phyloP scores from a whole-genome alignment of 495 filamentous ascomycete genomes.

The Oidiodendron maius region DNA sequence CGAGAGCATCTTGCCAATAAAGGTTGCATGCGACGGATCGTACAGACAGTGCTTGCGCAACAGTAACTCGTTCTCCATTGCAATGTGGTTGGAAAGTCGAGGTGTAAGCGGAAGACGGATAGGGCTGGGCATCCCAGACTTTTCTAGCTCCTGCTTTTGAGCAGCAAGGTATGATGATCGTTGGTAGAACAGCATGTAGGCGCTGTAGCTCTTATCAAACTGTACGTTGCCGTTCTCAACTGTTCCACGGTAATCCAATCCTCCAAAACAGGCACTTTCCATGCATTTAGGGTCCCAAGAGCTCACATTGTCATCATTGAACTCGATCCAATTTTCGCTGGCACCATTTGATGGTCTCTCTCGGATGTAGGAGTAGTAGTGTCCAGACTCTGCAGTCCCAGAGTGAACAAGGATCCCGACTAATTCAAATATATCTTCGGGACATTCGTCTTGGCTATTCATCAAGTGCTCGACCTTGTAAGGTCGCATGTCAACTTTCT shows the following conservation, averaged over 20 bases:
- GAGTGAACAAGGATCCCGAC: constrained; percentile 90
- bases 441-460: constrained; percentile 43
- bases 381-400: constrained; percentile 88
- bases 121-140: constrained; percentile 32
- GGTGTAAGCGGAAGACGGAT: constrained; percentile 51
- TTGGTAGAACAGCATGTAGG: constrained; percentile 98
- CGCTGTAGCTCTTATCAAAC: constrained; percentile 70
- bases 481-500: constrained; percentile 78
- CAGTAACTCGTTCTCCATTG: constrained; percentile 64
- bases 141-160: constrained; percentile 34
- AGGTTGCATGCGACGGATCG: constrained; percentile 64
- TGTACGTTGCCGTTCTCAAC: constrained; percentile 37
- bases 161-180: constrained; percentile 59
- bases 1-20: constrained; percentile 55
- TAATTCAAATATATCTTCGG: constrained; percentile 78
- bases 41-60: constrained; percentile 77
- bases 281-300: constrained; percentile 70
- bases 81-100: constrained; percentile 54
- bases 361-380: constrained; percentile 94
- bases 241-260: constrained; percentile 46
- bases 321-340: constrained; percentile 71
- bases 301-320: constrained; percentile 82
- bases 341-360: constrained; percentile 57
- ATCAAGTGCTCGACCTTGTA: constrained; percentile 87
- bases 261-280: constrained; percentile 74